Evolutionary conservation across 176 grass and related monocot genomes (phyloP).

Genomic region (Puccinellia tenuiflora): DNA sequence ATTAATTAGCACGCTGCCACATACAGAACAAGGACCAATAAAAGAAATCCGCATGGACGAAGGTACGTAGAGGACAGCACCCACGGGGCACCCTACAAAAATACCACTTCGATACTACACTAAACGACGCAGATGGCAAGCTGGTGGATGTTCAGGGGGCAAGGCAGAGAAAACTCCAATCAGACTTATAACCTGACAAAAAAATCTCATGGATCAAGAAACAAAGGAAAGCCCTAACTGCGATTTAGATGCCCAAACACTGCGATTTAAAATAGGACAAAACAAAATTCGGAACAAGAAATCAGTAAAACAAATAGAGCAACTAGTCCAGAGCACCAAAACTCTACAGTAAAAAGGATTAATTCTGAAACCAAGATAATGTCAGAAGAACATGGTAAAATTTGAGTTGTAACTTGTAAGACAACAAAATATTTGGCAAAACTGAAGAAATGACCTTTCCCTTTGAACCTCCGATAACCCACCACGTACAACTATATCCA

Average conservation of each 20-base stretch:
- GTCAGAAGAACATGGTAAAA: not conserved
- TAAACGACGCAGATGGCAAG: constrained; percentile 19
- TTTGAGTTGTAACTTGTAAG: not conserved
- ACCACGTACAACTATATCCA: not conserved
- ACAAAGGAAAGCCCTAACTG: not conserved
- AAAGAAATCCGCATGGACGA: constrained; percentile 24
- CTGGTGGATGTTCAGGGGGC: not conserved
- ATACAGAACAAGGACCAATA: constrained; percentile 17
- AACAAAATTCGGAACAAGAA: not conserved
- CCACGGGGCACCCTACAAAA: constrained; percentile 3
- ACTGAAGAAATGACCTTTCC: not conserved
- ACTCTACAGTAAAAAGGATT: constrained; percentile 13
- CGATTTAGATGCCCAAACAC: not conserved
- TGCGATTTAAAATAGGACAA: not conserved
- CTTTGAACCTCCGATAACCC: not conserved
- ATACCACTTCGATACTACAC: constrained; percentile 3
- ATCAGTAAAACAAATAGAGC: not conserved
- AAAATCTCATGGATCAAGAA: not conserved
- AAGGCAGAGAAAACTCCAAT: not conserved
- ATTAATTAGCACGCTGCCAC: constrained; percentile 29
- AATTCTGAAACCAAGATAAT: constrained; percentile 21
- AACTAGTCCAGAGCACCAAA: not conserved
- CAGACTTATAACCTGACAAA: not conserved
- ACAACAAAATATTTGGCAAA: not conserved
- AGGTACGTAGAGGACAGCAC: constrained; percentile 30